A percentile compares a stretch with the other conserved stretches of the same genome.
Conservation (phyloP, 768 basidiomycete species). For the Infundibulicybe gibba region DNA sequence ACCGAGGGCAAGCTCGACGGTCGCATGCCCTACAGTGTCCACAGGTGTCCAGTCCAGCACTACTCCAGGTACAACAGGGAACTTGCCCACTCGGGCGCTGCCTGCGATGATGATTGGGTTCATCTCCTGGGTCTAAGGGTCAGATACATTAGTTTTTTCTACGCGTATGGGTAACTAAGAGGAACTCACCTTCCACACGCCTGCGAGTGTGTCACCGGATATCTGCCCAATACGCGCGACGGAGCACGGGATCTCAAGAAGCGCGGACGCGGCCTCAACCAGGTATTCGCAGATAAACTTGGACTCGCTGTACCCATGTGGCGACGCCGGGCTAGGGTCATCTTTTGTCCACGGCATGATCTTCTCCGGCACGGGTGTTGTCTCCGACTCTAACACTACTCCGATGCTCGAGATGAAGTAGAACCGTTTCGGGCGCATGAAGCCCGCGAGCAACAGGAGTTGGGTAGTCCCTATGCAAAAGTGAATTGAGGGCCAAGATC, state of each 20-base stretch:
- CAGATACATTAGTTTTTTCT: neutral
- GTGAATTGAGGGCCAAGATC: neutral
- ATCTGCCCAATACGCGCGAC: slow-evolving; percentile 9
- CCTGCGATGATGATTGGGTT: slow-evolving; percentile 11
- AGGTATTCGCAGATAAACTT: slow-evolving; percentile 8
- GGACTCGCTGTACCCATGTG: slow-evolving; percentile 10
- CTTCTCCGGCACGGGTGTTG: slow-evolving; percentile 6
- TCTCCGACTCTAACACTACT: slow-evolving; percentile 4
- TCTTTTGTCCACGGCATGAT: slow-evolving; percentile 2
- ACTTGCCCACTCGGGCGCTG: slow-evolving; percentile 7
- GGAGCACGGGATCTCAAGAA: slow-evolving; percentile 8
- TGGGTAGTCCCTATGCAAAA: slow-evolving; percentile 6
- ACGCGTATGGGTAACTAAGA: neutral
- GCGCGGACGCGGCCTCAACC: slow-evolving; percentile 5
- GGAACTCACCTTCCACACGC: slow-evolving; percentile 8
- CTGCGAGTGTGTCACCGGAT: slow-evolving; percentile 4
- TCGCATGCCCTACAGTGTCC: slow-evolving; percentile 4
- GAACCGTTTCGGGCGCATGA: slow-evolving; percentile 9
- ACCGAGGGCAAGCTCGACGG: slow-evolving; percentile 6
- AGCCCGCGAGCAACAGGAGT: slow-evolving; percentile 7
- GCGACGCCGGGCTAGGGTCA: slow-evolving; percentile 1
- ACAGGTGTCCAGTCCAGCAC: slow-evolving; percentile 8
- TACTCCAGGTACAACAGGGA: neutral
- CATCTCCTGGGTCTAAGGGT: slow-evolving; percentile 8
- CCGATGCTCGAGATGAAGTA: slow-evolving; percentile 11